phyloP scores from a whole-genome alignment of 257 asterid genomes.

The Ocimum tenuiflorum region DNA sequence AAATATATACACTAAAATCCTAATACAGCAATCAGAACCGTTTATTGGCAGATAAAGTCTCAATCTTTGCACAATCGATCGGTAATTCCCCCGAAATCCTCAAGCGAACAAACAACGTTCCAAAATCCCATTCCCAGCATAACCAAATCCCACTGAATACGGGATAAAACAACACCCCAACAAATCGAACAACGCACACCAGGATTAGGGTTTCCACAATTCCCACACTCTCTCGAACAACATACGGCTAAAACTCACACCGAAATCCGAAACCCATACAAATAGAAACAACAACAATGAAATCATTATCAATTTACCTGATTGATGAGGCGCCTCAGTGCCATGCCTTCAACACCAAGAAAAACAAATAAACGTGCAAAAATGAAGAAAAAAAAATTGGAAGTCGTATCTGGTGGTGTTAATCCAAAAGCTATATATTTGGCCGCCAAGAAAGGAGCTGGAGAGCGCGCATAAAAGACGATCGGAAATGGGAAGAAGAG shows the following conservation, averaged over 20 bases:
- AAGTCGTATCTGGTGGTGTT: neutral
- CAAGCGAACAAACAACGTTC: neutral
- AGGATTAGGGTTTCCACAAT: constrained; percentile 12
- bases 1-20: neutral
- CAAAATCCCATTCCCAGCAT: neutral
- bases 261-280: neutral
- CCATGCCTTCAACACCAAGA: constrained; percentile 2
- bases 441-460: neutral
- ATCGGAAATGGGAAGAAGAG: neutral
- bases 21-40: constrained; percentile 2
- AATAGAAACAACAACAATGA: neutral
- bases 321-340: constrained; percentile 20
- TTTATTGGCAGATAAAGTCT: neutral
- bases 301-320: neutral
- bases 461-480: neutral
- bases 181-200: neutral
- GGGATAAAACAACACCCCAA: neutral
- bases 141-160: neutral
- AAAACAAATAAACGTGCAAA: neutral
- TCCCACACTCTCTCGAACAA: neutral
- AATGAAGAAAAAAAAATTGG: neutral
- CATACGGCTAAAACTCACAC: neutral
- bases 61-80: neutral
- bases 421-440: neutral
- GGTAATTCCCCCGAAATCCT: neutral